phyloP scores from a whole-genome alignment of 108 stramenopile genomes.

The Conticribra weissflogii region DNA sequence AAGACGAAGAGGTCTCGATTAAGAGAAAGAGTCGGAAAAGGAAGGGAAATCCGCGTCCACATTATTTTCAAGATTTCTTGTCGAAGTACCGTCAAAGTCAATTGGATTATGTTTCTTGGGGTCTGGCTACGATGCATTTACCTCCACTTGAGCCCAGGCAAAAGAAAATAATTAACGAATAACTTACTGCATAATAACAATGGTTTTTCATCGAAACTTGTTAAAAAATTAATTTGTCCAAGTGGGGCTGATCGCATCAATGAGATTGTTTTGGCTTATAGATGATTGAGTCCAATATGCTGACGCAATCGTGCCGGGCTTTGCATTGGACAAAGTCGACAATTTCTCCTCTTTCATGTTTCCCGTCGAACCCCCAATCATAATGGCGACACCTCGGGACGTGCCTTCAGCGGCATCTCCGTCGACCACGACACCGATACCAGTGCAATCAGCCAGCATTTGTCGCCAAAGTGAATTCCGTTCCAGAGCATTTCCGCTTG shows the following conservation, averaged over 20 bases:
- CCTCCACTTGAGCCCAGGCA: too few species aligned
- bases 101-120: neutral
- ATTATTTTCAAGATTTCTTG: slow-evolving; percentile 35
- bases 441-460: slow-evolving; percentile 77
- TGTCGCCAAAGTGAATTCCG: slow-evolving; percentile 75
- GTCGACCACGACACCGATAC: slow-evolving; percentile 62
- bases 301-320: too few species aligned
- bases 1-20: slow-evolving; percentile 6
- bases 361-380: slow-evolving; percentile 47
- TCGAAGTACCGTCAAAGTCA: neutral
- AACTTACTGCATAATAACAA: neutral
- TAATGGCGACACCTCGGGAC: slow-evolving; percentile 69
- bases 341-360: neutral
- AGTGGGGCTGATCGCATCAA: slow-evolving; percentile 13
- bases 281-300: neutral
- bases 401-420: slow-evolving; percentile 67
- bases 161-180: neutral
- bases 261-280: slow-evolving; percentile 19
- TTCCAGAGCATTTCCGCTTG: slow-evolving; percentile 82
- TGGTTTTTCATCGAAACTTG: neutral
- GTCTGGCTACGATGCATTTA: neutral
- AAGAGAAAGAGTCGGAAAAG: slow-evolving; percentile 27
- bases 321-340: too few species aligned
- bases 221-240: slow-evolving; percentile 11
- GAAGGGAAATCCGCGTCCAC: slow-evolving; percentile 15